Conservation (phyloP, 2,329 filamentous ascomycete genomes). For the Fusarium compactum region DNA sequence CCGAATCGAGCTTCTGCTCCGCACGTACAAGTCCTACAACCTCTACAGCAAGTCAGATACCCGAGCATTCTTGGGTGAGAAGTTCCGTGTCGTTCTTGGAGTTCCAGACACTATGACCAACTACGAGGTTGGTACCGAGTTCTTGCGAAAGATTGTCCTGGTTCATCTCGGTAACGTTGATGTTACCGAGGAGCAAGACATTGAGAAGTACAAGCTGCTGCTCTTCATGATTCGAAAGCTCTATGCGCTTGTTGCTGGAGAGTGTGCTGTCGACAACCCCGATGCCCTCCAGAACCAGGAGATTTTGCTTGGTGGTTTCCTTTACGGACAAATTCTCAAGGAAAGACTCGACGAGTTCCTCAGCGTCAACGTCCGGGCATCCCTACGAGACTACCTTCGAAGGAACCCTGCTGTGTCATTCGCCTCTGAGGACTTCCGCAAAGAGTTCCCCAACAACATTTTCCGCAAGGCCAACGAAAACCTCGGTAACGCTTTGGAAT, state of each 20-base stretch:
- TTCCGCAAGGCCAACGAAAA: conserved; percentile 89
- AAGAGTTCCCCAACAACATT: conserved; percentile 82
- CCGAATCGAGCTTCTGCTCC: conserved; percentile 88
- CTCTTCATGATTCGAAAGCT: conserved; percentile 97
- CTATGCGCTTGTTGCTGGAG: conserved; percentile 91
- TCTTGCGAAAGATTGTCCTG: conserved; percentile 88
- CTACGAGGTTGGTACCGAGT: conserved; percentile 91
- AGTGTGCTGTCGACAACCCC: conserved; percentile 93
- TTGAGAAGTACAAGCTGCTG: conserved; percentile 93
- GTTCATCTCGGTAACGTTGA: conserved; percentile 90
- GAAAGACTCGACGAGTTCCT: conserved; percentile 94
- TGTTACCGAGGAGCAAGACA: conserved; percentile 85
- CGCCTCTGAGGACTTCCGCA: conserved; percentile 79
- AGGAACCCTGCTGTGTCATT: conserved; percentile 76
- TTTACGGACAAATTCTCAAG: conserved; percentile 96
- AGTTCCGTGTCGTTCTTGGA: conserved; percentile 89
- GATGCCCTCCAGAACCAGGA: conserved; percentile 98
- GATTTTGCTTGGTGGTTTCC: conserved; percentile 89
- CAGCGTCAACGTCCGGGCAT: conserved; percentile 62
- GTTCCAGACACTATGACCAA: conserved; percentile 87
- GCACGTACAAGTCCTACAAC: conserved; percentile 92
- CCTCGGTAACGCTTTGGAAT: conserved; percentile 86
- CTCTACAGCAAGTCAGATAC: conserved; percentile 86
- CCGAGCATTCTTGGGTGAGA: conserved; percentile 86
- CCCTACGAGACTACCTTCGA: conserved; percentile 69